Conservation (phyloP, 805 yeast genomes). For the Dipodascopsis uninucleata region DNA sequence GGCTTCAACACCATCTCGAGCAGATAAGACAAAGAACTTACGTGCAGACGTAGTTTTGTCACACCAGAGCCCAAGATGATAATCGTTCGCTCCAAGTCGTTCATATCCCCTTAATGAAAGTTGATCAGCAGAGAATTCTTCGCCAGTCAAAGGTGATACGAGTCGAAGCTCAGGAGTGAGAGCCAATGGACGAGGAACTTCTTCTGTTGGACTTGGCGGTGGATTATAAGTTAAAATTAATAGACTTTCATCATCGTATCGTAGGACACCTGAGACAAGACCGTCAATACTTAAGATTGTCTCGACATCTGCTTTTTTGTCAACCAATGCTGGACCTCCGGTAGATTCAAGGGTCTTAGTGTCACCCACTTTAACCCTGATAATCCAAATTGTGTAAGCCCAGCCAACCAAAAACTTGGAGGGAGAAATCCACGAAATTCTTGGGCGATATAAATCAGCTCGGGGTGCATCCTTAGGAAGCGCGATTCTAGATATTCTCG, state of each 20-base stretch:
- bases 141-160: constrained; percentile 60
- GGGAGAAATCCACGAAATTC: constrained; percentile 59
- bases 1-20: constrained; percentile 76
- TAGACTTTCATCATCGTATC: constrained; percentile 68
- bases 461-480: constrained; percentile 56
- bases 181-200: constrained; percentile 31
- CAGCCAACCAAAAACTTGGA: constrained; percentile 75
- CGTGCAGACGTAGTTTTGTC: constrained; percentile 27
- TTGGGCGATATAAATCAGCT: constrained; percentile 82
- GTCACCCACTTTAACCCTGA: constrained; percentile 39
- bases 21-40: constrained; percentile 67
- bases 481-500: constrained; percentile 49
- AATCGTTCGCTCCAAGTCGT: constrained; percentile 73
- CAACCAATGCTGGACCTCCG: constrained; percentile 10
- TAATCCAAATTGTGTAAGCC: constrained; percentile 73
- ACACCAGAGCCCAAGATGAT: constrained; percentile 55
- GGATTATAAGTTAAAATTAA: constrained; percentile 51
- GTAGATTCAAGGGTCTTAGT: constrained; percentile 1
- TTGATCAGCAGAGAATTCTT: constrained; percentile 75
- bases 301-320: constrained; percentile 26
- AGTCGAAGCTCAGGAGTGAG: constrained; percentile 73
- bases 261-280: constrained; percentile 71
- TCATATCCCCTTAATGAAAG: constrained; percentile 57
- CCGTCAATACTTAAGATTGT: constrained; percentile 40
- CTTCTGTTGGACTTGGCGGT: constrained; percentile 19